Base-by-base conservation (phyloP, 2,329 filamentous ascomycete genomes). In the Aurifilum marmelostoma region DNA sequence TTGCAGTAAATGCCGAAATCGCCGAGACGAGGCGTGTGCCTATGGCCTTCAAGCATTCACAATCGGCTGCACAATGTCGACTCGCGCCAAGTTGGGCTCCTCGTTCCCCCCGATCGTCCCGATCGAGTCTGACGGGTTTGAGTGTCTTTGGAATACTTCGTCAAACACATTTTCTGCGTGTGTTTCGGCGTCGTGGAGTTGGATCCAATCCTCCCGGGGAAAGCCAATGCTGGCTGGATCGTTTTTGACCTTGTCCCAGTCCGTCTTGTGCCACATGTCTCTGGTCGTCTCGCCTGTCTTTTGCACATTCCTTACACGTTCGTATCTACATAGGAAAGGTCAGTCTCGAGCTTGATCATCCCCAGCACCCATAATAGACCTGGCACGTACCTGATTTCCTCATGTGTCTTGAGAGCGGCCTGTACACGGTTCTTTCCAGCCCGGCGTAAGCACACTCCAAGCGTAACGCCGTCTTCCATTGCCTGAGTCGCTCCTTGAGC, bases 181-280 rank as follows among this genome's bases (percentile, higher is more conserved):
- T 68, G 77, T 77, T 76, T 87, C 84, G 0, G 83, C 81, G 69
- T 87, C 85, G 71, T 83, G 81, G n/a, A 78, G 74, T 66, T 84
- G 81, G 24, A 87, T 82, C 85, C 84, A 87, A 65, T 84, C 82
- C 67, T 85, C 83, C 3, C 84, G 78, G 8, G 82, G 83, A 62
- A 86, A 77, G 54, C 81, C 79, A 63, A 86, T 83, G 50, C 79
- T 81, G 68, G 80, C 77, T 0, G 83, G 83, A 61, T 85, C 80
- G 70, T 83, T 75, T 67, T 80, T 81, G 41, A 84, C 83, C 69
- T 81, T 82, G 29, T 75, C 77, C 83, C 83, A 87, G 72, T 85
- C 83, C 5, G 84, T 84, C 75, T 84, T 86, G 73, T 87, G 85
- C 85, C 85, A 87, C 77, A 80, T 81, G 71, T 86, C 83, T 37